Evolutionary conservation across 2,329 filamentous ascomycete species (phyloP).

Genomic region (Malbranchea cinnamomea): DNA sequence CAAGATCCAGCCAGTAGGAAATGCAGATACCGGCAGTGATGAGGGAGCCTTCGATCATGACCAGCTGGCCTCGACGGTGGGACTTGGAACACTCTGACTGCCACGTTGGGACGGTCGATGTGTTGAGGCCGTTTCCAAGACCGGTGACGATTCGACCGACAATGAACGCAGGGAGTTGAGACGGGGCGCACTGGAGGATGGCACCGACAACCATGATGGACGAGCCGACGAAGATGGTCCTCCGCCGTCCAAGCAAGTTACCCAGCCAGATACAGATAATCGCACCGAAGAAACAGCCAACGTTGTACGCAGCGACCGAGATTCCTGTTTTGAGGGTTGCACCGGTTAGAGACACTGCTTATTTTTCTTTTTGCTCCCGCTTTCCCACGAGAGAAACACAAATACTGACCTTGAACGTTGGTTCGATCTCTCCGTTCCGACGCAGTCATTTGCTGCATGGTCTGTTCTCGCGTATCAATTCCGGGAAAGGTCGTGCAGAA

Average conservation of each 20-base stretch:
- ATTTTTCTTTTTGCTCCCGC: not conserved
- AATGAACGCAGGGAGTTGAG: slow-evolving; percentile 34
- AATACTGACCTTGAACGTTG: slow-evolving; percentile 26
- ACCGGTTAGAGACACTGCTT: not conserved
- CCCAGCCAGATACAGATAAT: slow-evolving; percentile 37
- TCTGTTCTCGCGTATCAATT: slow-evolving; percentile 33
- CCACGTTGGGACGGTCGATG: slow-evolving; percentile 38
- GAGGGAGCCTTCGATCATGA: slow-evolving; percentile 39
- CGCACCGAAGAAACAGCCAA: slow-evolving; percentile 38
- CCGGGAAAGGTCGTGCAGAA: slow-evolving; percentile 43
- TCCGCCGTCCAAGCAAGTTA: slow-evolving; percentile 36
- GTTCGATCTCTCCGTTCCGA: slow-evolving; percentile 30
- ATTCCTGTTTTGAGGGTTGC: slow-evolving; percentile 17
- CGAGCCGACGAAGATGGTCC: slow-evolving; percentile 35
- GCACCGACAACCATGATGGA: slow-evolving; percentile 37
- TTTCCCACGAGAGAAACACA: slow-evolving; percentile 7
- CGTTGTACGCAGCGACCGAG: slow-evolving; percentile 29
- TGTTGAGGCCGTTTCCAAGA: slow-evolving; percentile 38
- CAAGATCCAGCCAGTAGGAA: slow-evolving; percentile 38
- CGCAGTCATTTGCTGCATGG: slow-evolving; percentile 16
- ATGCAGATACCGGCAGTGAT: slow-evolving; percentile 38
- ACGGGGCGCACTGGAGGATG: slow-evolving; percentile 34
- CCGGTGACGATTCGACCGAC: slow-evolving; percentile 38
- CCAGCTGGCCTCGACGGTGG: slow-evolving; percentile 35
- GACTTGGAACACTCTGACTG: slow-evolving; percentile 37